Evolutionary conservation across 2,329 filamentous ascomycete genomes (phyloP), one percentile per base, ranked within the genome.

Genomic region (Neocucurbitaria cava): DNA sequence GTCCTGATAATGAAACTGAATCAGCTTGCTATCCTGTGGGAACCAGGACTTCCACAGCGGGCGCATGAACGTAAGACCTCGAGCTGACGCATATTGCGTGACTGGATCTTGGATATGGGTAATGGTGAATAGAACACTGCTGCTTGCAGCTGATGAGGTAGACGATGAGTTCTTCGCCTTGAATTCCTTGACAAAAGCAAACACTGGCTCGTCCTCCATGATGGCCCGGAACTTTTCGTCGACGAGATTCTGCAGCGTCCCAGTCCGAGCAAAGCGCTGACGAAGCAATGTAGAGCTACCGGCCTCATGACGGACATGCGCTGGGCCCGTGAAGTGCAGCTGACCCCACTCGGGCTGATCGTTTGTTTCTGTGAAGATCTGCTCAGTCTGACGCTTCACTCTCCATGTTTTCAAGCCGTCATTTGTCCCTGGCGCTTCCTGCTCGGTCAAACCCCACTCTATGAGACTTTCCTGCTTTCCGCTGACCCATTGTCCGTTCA

Each of bases 311-410:
- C 83, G 80, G 17, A 85, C 85, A 68, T 88, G 83, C 39, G 81
- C 78, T 20, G 91, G 90, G 1, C 82, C 91, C 20, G 89, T 89
- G 70, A 96, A 91, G 74, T 91, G 85, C 52, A 96, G 75, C 24
- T 87, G 89, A 3, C 92, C 92, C 92, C 92, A 96, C 83, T 96
- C 91, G 1, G 89, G 85, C 39, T 88, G 88, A 66, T 96, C 92
- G 39, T 77, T 77, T 50, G 83, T 68, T 73, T 96, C 92, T 0
- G 89, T 90, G 49, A 95, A 84, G n/a, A 90, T 79, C 71, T 89
- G 81, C 73, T 94, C 85, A 6, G 81, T 71, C 53, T 77, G 77
- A 35, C 87, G 82, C 51, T 82, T 81, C 26, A 91, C 79, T 56
- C 81, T 85, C 87, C 87, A 91, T 1, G 86, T 87, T 77, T 90